phyloP scores from a whole-genome alignment of 2,329 filamentous ascomycete species.

The Neopestalotiopsis clavispora region DNA sequence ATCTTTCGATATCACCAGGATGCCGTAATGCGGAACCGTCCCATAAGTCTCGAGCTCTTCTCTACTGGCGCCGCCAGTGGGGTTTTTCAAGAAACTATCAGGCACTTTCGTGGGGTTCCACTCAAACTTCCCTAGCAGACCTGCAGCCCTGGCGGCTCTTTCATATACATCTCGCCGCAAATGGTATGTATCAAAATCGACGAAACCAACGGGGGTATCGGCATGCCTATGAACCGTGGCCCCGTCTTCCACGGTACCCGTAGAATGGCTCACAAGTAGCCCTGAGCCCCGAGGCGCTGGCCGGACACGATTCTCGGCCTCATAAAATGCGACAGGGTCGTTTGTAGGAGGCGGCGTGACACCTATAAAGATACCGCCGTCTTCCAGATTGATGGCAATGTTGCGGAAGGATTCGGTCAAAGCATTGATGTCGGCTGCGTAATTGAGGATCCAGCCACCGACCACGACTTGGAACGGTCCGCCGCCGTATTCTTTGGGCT shows the following conservation, averaged over 20 bases:
- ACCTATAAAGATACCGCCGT: slow-evolving; percentile 38
- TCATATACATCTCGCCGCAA: slow-evolving; percentile 34
- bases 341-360: slow-evolving; percentile 26
- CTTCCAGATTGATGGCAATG: slow-evolving; percentile 38
- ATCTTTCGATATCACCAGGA: slow-evolving; percentile 3
- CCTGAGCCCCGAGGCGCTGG: neutral
- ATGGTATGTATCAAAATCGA: slow-evolving; percentile 33
- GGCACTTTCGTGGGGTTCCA: slow-evolving; percentile 32
- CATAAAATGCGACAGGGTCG: slow-evolving; percentile 20
- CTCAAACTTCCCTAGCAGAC: slow-evolving; percentile 29
- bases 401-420: slow-evolving; percentile 41
- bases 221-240: slow-evolving; percentile 18
- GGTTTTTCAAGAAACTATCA: slow-evolving; percentile 15
- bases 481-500: slow-evolving; percentile 27
- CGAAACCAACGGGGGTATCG: slow-evolving; percentile 5
- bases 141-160: slow-evolving; percentile 32
- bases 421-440: slow-evolving; percentile 32
- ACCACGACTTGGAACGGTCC: slow-evolving; percentile 41
- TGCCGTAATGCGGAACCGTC: neutral
- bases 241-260: neutral
- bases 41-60: slow-evolving; percentile 5
- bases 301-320: neutral
- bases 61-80: neutral
- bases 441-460: slow-evolving; percentile 43
- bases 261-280: slow-evolving; percentile 6